Conservation (phyloP, 176 grass and related monocot species). For the Oryza meridionalis region DNA sequence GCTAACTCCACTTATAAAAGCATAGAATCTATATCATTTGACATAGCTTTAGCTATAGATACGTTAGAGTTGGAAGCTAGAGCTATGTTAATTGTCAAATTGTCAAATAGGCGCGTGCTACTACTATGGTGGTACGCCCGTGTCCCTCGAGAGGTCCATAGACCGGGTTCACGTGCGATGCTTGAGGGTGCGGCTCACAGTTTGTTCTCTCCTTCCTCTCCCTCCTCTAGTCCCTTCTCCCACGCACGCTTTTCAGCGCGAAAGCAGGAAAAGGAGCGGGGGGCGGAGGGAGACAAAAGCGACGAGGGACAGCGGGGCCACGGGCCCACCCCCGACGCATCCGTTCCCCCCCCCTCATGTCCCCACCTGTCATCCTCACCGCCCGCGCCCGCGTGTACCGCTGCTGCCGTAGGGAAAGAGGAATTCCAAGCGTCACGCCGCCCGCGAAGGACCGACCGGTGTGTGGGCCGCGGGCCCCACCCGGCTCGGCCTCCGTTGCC, state of each 20-base stretch:
- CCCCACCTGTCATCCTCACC: neutral
- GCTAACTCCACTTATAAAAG: too few species aligned
- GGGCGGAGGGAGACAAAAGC: slow-evolving; percentile 29
- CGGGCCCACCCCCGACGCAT: neutral
- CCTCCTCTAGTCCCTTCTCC: neutral
- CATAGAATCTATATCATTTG: too few species aligned
- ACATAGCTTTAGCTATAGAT: too few species aligned
- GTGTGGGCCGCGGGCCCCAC: neutral
- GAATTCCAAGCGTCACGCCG: slow-evolving; percentile 55
- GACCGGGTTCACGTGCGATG: neutral
- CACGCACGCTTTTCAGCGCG: slow-evolving; percentile 52
- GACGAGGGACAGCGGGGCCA: neutral
- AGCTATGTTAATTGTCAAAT: too few species aligned
- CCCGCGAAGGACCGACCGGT: neutral
- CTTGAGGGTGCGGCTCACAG: neutral
- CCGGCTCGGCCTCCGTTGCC: neutral
- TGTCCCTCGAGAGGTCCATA: neutral
- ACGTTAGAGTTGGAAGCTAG: too few species aligned
- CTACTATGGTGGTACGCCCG: too few species aligned
- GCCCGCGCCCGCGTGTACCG: neutral
- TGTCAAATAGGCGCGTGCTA: too few species aligned
- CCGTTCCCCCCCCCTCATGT: neutral
- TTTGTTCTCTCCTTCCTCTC: neutral
- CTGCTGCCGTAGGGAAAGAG: slow-evolving; percentile 5
- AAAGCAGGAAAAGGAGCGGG: slow-evolving; percentile 39